A percentile compares a stretch with the other conserved stretches of the same genome.
Conservation (phyloP, 192 early-diverging fungal genomes). For the Backusella tarrabulga region DNA sequence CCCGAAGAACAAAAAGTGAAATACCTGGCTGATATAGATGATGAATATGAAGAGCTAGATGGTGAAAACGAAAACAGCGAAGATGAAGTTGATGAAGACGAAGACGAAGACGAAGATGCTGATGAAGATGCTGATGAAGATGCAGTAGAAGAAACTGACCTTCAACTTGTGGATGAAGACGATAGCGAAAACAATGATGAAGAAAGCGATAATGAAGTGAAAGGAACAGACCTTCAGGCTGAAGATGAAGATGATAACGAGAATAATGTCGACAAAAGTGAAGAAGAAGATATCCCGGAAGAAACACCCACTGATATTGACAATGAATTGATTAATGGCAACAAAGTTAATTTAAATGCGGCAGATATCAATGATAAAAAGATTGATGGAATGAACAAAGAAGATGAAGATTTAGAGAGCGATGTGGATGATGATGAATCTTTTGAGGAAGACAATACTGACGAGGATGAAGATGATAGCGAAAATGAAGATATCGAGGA, state of each 20-base stretch:
- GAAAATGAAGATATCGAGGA: neutral
- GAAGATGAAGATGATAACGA: neutral
- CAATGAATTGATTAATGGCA: neutral
- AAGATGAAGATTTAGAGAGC: neutral
- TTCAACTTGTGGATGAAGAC: neutral
- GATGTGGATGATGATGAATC: neutral
- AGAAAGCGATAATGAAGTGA: neutral
- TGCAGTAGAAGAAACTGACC: neutral
- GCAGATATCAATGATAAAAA: neutral
- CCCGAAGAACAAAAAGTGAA: neutral
- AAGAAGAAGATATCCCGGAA: neutral
- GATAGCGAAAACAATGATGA: neutral
- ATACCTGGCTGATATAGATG: neutral
- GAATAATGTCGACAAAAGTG: neutral
- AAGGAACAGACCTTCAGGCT: neutral
- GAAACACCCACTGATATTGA: neutral
- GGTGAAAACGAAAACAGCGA: neutral
- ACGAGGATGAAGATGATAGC: neutral
- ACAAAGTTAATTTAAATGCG: neutral
- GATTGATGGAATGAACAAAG: neutral
- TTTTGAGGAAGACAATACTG: neutral
- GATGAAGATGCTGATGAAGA: neutral
- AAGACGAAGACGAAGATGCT: neutral
- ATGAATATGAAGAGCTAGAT: neutral
- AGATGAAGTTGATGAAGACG: neutral